Conservation (phyloP, 257 asterid species). For the Ajuga chamaepitys region DNA sequence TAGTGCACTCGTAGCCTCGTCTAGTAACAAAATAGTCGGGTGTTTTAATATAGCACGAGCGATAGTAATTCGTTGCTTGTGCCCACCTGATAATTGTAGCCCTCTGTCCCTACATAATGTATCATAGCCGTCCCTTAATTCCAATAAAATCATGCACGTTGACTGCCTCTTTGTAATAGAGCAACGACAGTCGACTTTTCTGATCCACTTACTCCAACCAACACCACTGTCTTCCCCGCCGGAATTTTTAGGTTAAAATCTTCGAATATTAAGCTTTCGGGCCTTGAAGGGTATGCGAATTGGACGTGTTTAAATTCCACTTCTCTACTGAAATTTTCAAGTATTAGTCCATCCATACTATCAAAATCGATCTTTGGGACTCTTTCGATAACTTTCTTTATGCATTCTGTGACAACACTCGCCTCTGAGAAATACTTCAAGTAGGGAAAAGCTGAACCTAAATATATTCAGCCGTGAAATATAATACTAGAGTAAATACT, state of each 20-base stretch:
- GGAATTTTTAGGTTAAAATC: conserved; percentile 59
- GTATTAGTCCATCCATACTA: conserved; percentile 49
- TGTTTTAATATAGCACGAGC: conserved; percentile 72
- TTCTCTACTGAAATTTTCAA: conserved; percentile 49
- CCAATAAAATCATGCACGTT: conserved; percentile 79
- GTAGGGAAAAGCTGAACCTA: conserved; percentile 78
- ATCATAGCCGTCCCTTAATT: conserved; percentile 56
- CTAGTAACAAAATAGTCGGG: conserved; percentile 54
- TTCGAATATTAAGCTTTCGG: conserved; percentile 54
- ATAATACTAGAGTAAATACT: not conserved
- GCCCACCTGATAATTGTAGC: conserved; percentile 81
- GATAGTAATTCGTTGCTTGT: conserved; percentile 80
- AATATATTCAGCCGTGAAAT: conserved; percentile 34
- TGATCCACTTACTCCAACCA: conserved; percentile 92
- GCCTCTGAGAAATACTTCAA: conserved; percentile 74
- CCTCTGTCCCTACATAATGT: conserved; percentile 90
- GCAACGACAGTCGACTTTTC: conserved; percentile 89
- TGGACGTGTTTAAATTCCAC: conserved; percentile 55
- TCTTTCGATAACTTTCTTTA: conserved; percentile 52
- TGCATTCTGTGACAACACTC: conserved; percentile 65
- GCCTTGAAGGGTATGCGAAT: conserved; percentile 80
- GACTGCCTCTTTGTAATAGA: conserved; percentile 69
- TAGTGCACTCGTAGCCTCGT: conserved; percentile 87
- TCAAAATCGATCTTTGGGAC: conserved; percentile 78
- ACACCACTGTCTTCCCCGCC: conserved; percentile 72